These are phyloP conservation scores for Boletus subparvulus DNA, from an alignment of 768 basidiomycete genomes.

Conservation along the genomic window DNA sequence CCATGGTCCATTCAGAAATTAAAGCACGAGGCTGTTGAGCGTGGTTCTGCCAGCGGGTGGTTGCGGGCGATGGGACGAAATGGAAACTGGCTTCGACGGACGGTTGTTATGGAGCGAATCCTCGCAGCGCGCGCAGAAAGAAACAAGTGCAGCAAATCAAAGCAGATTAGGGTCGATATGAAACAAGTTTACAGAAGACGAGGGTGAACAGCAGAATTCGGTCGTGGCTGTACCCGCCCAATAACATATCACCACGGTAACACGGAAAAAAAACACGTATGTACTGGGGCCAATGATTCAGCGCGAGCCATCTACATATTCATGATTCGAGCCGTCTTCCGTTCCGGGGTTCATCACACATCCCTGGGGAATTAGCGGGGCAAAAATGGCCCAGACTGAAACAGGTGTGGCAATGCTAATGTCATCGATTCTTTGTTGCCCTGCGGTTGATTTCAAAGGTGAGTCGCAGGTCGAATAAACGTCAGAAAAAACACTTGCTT, in stretches of 20 bases:
- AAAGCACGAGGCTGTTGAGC: constrained; percentile 13
- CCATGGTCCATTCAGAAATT: constrained; percentile 36
- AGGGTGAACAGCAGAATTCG: neutral
- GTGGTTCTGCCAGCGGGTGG: neutral
- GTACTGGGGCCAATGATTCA: neutral
- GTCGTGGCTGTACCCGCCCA: constrained; percentile 27
- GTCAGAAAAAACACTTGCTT: constrained; percentile 54
- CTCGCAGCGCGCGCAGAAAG: neutral
- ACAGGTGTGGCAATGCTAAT: neutral
- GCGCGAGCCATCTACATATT: neutral
- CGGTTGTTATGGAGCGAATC: neutral
- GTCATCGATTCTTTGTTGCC: constrained; percentile 40
- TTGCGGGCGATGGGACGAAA: neutral
- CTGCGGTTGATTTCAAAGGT: constrained; percentile 20
- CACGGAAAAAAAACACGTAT: constrained; percentile 1
- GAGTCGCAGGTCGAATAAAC: neutral
- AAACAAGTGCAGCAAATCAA: neutral
- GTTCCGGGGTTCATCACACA: neutral
- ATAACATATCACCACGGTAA: constrained; percentile 32
- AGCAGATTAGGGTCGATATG: neutral
- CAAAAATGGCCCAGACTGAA: neutral
- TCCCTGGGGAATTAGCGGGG: neutral
- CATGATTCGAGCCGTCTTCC: neutral
- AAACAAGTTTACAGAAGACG: neutral
- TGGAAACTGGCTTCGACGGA: neutral